phyloP scores from a whole-genome alignment of 495 filamentous ascomycete species.

The Hamigera avellanea region DNA sequence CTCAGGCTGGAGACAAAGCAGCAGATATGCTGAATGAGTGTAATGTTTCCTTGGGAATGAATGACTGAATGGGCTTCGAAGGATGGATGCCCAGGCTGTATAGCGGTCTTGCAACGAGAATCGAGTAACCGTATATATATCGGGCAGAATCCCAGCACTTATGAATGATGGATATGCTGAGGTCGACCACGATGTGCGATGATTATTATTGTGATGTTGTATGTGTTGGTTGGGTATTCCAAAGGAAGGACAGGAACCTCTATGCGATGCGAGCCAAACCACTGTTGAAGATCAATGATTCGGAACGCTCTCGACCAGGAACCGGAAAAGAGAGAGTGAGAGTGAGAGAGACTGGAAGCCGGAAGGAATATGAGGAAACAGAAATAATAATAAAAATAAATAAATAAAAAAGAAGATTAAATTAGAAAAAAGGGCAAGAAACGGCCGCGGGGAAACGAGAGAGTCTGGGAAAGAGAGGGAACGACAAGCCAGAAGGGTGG shows the following conservation, averaged over 20 bases:
- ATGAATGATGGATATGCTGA: conserved; percentile 8
- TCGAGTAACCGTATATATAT: background rate
- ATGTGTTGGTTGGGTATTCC: conserved; percentile 1
- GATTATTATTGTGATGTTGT: background rate
- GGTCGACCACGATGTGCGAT: too few species aligned
- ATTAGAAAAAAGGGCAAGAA: background rate
- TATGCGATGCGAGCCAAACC: conserved; percentile 5
- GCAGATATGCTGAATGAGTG: too few species aligned
- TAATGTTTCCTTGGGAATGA: too few species aligned
- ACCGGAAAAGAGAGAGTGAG: background rate
- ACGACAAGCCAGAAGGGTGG: too few species aligned
- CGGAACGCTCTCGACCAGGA: conserved; percentile 1
- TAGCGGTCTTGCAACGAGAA: too few species aligned
- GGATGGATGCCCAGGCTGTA: too few species aligned
- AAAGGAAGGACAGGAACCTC: conserved; percentile 27
- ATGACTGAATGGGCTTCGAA: too few species aligned
- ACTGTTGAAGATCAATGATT: conserved; percentile 2
- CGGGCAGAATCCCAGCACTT: conserved; percentile 1
- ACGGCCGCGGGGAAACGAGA: background rate
- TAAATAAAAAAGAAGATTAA: background rate
- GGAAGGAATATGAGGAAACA: background rate
- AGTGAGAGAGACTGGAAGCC: background rate
- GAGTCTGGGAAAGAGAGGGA: too few species aligned
- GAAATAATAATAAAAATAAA: background rate
- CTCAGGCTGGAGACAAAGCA: conserved; percentile 2